Conservation (phyloP, 2,329 filamentous ascomycete species). For the Botrytis fabae region DNA sequence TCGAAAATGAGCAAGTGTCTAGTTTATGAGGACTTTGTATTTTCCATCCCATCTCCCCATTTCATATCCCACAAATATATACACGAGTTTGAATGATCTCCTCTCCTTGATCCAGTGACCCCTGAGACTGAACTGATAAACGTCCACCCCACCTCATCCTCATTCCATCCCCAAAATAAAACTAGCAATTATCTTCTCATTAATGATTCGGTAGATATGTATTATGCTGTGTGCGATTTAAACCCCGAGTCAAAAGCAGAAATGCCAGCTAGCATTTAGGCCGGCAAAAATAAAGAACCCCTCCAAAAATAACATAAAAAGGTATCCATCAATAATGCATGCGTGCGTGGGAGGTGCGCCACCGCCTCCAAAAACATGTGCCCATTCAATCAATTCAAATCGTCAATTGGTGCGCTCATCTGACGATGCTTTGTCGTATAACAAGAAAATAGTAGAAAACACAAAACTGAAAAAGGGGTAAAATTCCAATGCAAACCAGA, state of each 20-base stretch:
- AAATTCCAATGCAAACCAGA: conserved; percentile 11
- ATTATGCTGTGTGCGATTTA: conserved; percentile 7
- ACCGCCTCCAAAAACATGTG: neutral
- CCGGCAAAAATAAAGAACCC: conserved; percentile 3
- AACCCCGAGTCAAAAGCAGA: neutral
- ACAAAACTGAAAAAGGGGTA: conserved; percentile 8
- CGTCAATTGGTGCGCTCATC: conserved; percentile 14
- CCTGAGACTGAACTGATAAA: neutral
- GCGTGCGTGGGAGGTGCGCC: neutral
- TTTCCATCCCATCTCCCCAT: conserved; percentile 3
- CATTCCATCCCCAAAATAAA: conserved; percentile 10
- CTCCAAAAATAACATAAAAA: conserved; percentile 12
- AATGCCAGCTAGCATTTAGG: conserved; percentile 6
- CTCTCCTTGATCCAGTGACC: neutral
- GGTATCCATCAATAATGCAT: conserved; percentile 17
- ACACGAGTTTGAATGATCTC: conserved; percentile 6
- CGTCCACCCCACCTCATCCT: neutral
- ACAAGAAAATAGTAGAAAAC: conserved; percentile 12
- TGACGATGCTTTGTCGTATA: conserved; percentile 12
- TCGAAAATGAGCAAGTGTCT: neutral
- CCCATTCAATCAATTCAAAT: conserved; percentile 19
- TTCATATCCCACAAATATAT: conserved; percentile 15
- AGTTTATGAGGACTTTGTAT: neutral
- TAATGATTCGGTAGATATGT: neutral
- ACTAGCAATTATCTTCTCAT: conserved; percentile 18